Evolutionary conservation across 352 stramenopile species (phyloP).

Genomic region (Paralagenidium karlingii): DNA sequence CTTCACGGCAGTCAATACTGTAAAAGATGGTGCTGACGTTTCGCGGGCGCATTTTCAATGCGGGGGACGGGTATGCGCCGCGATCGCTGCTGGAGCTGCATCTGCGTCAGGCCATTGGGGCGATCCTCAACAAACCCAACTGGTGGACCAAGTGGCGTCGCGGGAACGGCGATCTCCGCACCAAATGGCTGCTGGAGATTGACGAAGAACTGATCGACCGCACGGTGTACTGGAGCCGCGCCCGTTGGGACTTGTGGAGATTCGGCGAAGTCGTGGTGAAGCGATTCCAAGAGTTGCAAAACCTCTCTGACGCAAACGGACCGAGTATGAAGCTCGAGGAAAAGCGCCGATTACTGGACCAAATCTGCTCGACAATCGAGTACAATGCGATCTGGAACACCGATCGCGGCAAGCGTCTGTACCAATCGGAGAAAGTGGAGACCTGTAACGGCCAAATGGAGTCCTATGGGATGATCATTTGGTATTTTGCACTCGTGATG

Average conservation of each 20-base stretch:
- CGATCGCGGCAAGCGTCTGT: too few relatives aligned
- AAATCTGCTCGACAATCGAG: too few relatives aligned
- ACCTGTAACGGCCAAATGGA: too few relatives aligned
- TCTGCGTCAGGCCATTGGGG: constrained; percentile 14
- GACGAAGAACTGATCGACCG: constrained; percentile 11
- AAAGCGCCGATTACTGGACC: too few relatives aligned
- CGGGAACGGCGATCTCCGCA: constrained; percentile 8
- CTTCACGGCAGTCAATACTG: too few relatives aligned
- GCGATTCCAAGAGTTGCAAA: too few relatives aligned
- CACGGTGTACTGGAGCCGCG: constrained; percentile 13
- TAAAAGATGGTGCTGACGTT: too few relatives aligned
- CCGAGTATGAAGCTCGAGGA: too few relatives aligned
- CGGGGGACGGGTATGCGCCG: constrained; percentile 6
- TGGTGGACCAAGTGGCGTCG: constrained; percentile 28
- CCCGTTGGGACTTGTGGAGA: too few relatives aligned
- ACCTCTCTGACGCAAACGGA: too few relatives aligned
- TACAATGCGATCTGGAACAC: constrained; percentile 11
- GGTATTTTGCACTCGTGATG: constrained; percentile 5
- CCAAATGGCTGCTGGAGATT: constrained; percentile 21
- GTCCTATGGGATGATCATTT: constrained; percentile 6
- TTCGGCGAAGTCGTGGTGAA: too few relatives aligned
- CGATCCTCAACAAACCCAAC: constrained; percentile 23
- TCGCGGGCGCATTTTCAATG: constrained; percentile 8
- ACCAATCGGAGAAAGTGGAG: too few relatives aligned
- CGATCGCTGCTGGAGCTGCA: constrained; percentile 18